phyloP scores from a whole-genome alignment of 345 rosid species.

The Draba incana region DNA sequence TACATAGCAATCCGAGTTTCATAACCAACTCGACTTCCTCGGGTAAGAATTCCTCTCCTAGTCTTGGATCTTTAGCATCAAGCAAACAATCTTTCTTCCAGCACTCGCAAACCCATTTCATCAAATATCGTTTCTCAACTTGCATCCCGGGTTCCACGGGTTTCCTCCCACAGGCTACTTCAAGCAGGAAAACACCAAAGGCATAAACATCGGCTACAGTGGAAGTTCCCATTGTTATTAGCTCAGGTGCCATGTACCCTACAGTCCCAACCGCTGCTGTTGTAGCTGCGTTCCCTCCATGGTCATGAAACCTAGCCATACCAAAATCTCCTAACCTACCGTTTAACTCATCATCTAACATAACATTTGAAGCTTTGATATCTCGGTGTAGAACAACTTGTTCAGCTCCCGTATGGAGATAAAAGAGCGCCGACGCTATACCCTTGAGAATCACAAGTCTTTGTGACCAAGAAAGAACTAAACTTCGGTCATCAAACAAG shows the following conservation, averaged over 20 bases:
- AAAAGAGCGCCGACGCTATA: conserved; percentile 53
- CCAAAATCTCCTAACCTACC: conserved; percentile 65
- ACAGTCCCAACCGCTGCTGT: conserved; percentile 55
- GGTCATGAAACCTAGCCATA: conserved; percentile 56
- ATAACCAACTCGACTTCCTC: conserved; percentile 52
- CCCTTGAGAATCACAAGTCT: conserved; percentile 50
- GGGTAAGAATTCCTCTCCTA: conserved; percentile 23
- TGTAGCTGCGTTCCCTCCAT: conserved; percentile 47
- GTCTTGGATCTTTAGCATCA: conserved; percentile 44
- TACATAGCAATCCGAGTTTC: conserved; percentile 53
- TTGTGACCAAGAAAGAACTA: conserved; percentile 47
- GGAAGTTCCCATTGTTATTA: conserved; percentile 46
- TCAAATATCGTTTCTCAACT: conserved; percentile 37
- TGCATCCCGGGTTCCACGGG: conserved; percentile 40
- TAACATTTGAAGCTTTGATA: conserved; percentile 54
- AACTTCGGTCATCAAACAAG: conserved; percentile 38
- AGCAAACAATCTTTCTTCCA: conserved; percentile 46
- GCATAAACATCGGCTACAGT: conserved; percentile 50
- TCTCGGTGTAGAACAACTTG: conserved; percentile 61
- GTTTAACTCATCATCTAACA: conserved; percentile 50
- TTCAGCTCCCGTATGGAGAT: conserved; percentile 61
- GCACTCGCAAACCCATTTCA: conserved; percentile 46
- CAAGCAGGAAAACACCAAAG: conserved; percentile 52
- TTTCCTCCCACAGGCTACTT: conserved; percentile 55
- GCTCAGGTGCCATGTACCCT: conserved; percentile 62